Evolutionary conservation across 345 rosid species (phyloP), one percentile per base, ranked within the genome.

Genomic region (Acer yangbiense): DNA sequence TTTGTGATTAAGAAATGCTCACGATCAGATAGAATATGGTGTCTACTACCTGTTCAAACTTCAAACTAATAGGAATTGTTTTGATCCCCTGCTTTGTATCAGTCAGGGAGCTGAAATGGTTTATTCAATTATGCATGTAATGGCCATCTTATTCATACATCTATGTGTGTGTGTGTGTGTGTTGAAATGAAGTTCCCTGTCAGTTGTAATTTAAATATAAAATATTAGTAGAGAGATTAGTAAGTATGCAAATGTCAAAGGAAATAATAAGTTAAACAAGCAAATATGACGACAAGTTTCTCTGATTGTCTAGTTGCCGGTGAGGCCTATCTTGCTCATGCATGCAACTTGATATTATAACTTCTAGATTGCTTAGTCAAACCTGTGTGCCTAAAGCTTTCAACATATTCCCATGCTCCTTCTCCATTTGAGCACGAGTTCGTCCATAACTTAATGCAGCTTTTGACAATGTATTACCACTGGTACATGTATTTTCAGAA

Each of bases 361-460:
- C 61, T 29, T 35, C 6, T 29, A 27, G 17, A 39, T 32, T 21
- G 68, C 7, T 61, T 32, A 46, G 68, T 75, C 89, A 73, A 75
- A 93, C 98, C 98, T 95, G 98, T n/a, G 98, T 93, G 61, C 98
- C 97, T 23, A 94, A 84, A 74, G 95, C 88, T 84, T 94, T 94
- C 88, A 90, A 82, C 80, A 95, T 81, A 86, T 83, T 87, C 74
- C 91, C 98, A 23, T 87, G 94, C 76, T 93, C 98, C 85, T 91
- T 91, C 85, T 94, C 98, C 92, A 94, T 90, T 67, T 88, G 92
- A 83, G 94, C 89, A 57, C 91, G 88, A 77, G 97, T 95, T 68
- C 83, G 86, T 55, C 93, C 93, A 65, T 81, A 90, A 77, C 78
- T 83, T 69, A 87, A 25, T 50, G 98, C 88, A 77, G 98, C 97